Base-by-base conservation (phyloP, 2,329 filamentous ascomycete species). In the Endocalyx cinctus region DNA sequence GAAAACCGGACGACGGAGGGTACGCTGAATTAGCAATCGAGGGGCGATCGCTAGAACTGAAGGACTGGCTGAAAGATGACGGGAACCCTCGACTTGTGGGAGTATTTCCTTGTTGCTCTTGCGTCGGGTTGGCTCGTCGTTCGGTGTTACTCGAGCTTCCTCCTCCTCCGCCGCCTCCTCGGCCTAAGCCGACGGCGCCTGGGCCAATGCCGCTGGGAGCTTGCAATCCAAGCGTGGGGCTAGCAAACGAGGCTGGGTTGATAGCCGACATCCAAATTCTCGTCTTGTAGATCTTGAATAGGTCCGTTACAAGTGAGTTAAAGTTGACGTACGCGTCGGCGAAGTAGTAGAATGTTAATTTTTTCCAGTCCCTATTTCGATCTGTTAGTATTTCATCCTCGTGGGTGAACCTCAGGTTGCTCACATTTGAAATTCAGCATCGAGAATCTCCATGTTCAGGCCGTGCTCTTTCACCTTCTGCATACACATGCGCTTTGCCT, bases 201-300 rank as follows among this genome's bases (percentile, higher is more conserved):
- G 78, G 77, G 0, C 78, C 77, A 47, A 84, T 72, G 17, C 76
- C 76, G 42, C 78, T 81, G 2, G 82, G 79, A 3, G 81, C 78
- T 55, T 82, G 80, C 15, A 88, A 67, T 17, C 83, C 83, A 30
- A 86, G 69, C 4, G 79, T 79, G 13, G 85, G 84, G 42, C 81
- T 89, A 16, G 85, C 85, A 59, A 97, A 96, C 0, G 90, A 96
- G 5, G 90, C 92, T 6, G 92, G 92, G 57, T 98, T 98, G 60
- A 98, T 94, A 4, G 92, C 92, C 5, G 90, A 97, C 87, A 98
- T 95, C 92, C 92, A 98, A 52, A 98, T 98, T 49, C 94, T 80
- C 15, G 90, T 95, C 69, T 98, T 98, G 73, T 97, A 98, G 42
- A 97, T 90, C 64, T 97, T 97, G 75, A 97, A 98, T 10, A 98